Percentiles rank a stretch among this genome's conserved stretches.
Conservation (phyloP, 805 yeast species). For the Schizosaccharomyces lindneri region DNA sequence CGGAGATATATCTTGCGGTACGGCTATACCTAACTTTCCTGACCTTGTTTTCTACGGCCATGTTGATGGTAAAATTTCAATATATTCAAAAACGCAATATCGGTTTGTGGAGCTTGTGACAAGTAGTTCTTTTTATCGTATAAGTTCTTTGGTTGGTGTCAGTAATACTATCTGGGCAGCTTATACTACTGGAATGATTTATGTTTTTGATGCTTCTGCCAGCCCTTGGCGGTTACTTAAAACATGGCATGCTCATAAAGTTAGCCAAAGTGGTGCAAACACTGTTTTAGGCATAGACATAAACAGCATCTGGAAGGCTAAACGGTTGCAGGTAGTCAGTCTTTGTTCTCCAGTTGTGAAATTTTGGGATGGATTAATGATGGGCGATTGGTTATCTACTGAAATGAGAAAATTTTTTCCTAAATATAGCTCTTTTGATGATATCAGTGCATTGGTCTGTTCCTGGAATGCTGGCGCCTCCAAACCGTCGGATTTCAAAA, state of each 20-base stretch:
- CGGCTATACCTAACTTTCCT: slow-evolving; percentile 7
- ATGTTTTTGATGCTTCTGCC: slow-evolving; percentile 12
- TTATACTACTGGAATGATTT: slow-evolving; percentile 15
- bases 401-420: slow-evolving; percentile 11
- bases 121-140: slow-evolving; percentile 11
- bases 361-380: slow-evolving; percentile 16
- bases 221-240: slow-evolving; percentile 15
- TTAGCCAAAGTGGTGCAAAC: slow-evolving; percentile 5
- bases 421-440: slow-evolving; percentile 11
- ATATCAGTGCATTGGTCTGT: slow-evolving; percentile 13
- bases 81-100: slow-evolving; percentile 10
- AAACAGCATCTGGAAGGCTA: slow-evolving; percentile 6
- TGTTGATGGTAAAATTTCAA: slow-evolving; percentile 17
- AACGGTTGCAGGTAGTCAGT: slow-evolving; percentile 10
- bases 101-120: slow-evolving; percentile 12
- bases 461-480: slow-evolving; percentile 21
- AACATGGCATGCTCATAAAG: slow-evolving; percentile 17
- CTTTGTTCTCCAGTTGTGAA: slow-evolving; percentile 10
- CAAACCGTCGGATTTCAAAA: slow-evolving; percentile 13
- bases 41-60: slow-evolving; percentile 17
- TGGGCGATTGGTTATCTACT: slow-evolving; percentile 13
- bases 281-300: slow-evolving; percentile 8
- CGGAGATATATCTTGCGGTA: slow-evolving; percentile 14
- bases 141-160: slow-evolving; percentile 11
- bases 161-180: slow-evolving; percentile 16